Base-by-base conservation (phyloP, 176 grass and related monocot species). In the Metroxylon sagu region DNA sequence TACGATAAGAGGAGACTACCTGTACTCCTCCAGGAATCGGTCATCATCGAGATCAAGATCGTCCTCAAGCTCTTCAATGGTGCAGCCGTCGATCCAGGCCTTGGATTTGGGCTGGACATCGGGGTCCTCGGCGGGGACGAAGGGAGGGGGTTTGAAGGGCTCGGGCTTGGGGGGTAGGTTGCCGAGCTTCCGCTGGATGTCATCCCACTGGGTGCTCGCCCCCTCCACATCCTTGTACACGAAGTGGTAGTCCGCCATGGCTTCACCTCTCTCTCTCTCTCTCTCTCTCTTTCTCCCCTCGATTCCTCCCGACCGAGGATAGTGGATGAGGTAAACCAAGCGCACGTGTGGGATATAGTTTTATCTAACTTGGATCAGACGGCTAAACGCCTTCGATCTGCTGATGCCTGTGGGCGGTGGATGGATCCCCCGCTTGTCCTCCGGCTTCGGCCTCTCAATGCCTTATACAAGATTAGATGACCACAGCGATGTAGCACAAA, bases 201-300 rank as follows among this genome's bases (percentile, higher is more conserved):
- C 94, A 76, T 92, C 94, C 88, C 94, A 98, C 79, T 92, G 52
- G 31, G 88, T 98, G 60, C 52, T 98, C 28, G 76, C 29, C 12
- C 94, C 94, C 72, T 98, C 94, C 52, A 93, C 84, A 23, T 23
- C 21, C 84, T 97, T 97, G 87, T 97, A 97, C 69, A 97, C 93
- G 75, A 97, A 91, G 75, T 91, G 87, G 62, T 90, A 83, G 48
- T 95, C 74, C 74, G 83, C 86, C 91, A 96, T 96, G 58, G 71
- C 64, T 61, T 54, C 57, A 15, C 48, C 48, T 18, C 10, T 67
- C 65, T 53, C 52, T 21, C 21, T 23, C 21, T 1, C 21, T 23
- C 21, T 23, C 1, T 23, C 21, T 23, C 21, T n/a, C n/a, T n/a
- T n/a, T n/a, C n/a, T n/a, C 21, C 21, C 1, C 21, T 23, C 49